These are phyloP conservation scores for Candida coquimbonensis DNA, from an alignment of 805 yeast genomes.

Conservation along the genomic window DNA sequence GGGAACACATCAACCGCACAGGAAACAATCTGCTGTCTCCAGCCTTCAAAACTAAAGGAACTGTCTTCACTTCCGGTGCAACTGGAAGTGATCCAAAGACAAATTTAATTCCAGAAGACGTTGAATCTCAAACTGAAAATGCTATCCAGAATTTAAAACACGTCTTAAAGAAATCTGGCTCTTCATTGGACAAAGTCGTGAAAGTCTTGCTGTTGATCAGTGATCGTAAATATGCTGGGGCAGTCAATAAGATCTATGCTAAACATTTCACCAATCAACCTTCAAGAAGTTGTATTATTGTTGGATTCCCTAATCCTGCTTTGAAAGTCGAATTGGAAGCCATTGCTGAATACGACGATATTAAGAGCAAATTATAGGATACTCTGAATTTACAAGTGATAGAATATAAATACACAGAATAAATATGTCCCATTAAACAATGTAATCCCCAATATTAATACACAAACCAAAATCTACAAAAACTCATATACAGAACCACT, in stretches of 20 bases:
- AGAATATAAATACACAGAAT: not conserved
- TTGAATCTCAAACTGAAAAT: slow-evolving; percentile 37
- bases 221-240: slow-evolving; percentile 34
- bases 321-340: slow-evolving; percentile 47
- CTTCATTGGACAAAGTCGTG: slow-evolving; percentile 38
- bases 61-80: slow-evolving; percentile 43
- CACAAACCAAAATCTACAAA: not conserved
- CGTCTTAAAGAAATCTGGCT: slow-evolving; percentile 37
- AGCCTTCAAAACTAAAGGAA: slow-evolving; percentile 33
- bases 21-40: slow-evolving; percentile 33
- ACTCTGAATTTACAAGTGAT: not conserved
- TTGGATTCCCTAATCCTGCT: slow-evolving; percentile 42
- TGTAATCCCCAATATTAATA: not conserved
- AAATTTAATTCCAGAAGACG: slow-evolving; percentile 34
- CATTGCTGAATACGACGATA: slow-evolving; percentile 28
- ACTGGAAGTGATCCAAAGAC: slow-evolving; percentile 35
- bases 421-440: not conserved
- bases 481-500: too few species aligned
- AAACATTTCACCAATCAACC: slow-evolving; percentile 42
- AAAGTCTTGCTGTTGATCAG: slow-evolving; percentile 45
- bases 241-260: slow-evolving; percentile 39
- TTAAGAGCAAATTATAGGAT: slow-evolving; percentile 5
- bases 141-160: slow-evolving; percentile 38
- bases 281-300: slow-evolving; percentile 47
- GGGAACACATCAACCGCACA: slow-evolving; percentile 27